Percentiles rank a stretch among this genome's conserved stretches.
These are phyloP conservation scores for Theileria sp. DNA, from an alignment of 169 alveolate genomes.

Conservation along the genomic window DNA sequence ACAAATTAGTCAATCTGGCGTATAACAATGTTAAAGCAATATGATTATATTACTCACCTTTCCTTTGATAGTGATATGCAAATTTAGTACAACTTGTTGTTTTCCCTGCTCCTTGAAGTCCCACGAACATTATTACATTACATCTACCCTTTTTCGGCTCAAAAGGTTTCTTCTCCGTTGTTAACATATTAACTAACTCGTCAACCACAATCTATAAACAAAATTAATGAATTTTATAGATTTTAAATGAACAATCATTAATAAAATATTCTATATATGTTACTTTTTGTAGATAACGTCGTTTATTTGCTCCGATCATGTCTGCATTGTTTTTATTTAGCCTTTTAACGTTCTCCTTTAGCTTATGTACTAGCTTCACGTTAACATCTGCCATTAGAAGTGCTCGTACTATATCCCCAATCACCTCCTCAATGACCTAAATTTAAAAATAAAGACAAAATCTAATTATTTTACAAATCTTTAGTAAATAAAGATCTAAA, in stretches of 20 bases:
- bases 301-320: conserved; percentile 78
- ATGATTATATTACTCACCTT: conserved; percentile 73
- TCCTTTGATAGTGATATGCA: conserved; percentile 94
- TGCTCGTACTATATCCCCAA: conserved; percentile 91
- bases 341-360: conserved; percentile 85
- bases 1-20: neutral
- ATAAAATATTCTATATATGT: neutral
- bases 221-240: too few species aligned
- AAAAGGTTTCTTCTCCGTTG: conserved; percentile 88
- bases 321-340: conserved; percentile 80
- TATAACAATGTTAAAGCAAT: neutral
- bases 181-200: conserved; percentile 91
- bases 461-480: neutral
- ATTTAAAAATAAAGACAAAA: neutral
- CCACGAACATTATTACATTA: conserved; percentile 98
- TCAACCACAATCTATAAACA: conserved; percentile 82
- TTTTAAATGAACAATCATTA: too few species aligned
- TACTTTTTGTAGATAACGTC: conserved; percentile 76
- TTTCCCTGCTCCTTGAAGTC: conserved; percentile 99
- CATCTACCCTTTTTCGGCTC: conserved; percentile 89
- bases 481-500: neutral
- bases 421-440: conserved; percentile 82
- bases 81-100: conserved; percentile 99
- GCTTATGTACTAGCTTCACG: conserved; percentile 85
- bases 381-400: conserved; percentile 92